A percentile compares a stretch with the other conserved stretches of the same genome.
Evolutionary conservation across 768 basidiomycete genomes (phyloP).

Genomic region (Daedalea quercina): DNA sequence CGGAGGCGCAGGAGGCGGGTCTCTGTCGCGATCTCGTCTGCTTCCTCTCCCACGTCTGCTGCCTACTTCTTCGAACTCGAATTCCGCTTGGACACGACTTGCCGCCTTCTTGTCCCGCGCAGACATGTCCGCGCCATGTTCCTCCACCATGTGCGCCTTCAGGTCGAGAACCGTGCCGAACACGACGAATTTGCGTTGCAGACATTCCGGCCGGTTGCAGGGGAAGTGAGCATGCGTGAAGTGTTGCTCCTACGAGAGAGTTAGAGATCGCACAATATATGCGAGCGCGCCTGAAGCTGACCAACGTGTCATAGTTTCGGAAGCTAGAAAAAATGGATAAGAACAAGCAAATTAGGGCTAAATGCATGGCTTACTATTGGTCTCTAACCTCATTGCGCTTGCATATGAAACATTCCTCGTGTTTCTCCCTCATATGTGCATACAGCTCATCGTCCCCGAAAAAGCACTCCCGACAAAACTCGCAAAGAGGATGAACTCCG

Average conservation of each 20-base stretch:
- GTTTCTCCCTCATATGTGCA: constrained; percentile 84
- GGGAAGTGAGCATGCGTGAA: constrained; percentile 72
- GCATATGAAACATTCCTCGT: constrained; percentile 97
- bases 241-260: constrained; percentile 53
- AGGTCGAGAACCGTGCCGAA: constrained; percentile 85
- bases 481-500: constrained; percentile 72
- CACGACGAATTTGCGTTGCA: constrained; percentile 89
- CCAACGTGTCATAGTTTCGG: constrained; percentile 70
- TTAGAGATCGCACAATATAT: neutral
- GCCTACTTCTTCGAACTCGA: constrained; percentile 62
- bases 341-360: no score
- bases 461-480: constrained; percentile 90
- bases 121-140: constrained; percentile 71
- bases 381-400: constrained; percentile 73
- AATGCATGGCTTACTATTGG: constrained; percentile 78
- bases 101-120: constrained; percentile 64
- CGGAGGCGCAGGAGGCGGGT: constrained; percentile 28
- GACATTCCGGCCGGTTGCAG: constrained; percentile 68
- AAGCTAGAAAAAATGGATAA: constrained; percentile 42
- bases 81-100: constrained; percentile 54
- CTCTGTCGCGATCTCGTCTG: constrained; percentile 43
- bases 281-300: constrained; percentile 26
- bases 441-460: constrained; percentile 93
- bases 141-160: constrained; percentile 85
- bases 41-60: constrained; percentile 38